phyloP scores from a whole-genome alignment of 1,139 yeast genomes.

The Yamadazyma taylorii region DNA sequence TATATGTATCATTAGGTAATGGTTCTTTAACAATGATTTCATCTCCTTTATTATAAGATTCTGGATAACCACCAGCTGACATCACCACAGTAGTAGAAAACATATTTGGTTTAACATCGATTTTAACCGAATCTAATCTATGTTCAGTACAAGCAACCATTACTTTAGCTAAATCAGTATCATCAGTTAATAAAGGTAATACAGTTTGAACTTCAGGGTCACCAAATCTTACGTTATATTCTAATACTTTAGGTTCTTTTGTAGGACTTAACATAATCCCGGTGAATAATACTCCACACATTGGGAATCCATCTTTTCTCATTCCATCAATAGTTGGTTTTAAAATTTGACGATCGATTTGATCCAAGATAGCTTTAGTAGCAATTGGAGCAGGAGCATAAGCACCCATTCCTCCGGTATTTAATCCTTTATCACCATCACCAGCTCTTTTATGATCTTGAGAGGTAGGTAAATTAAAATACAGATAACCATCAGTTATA shows the following conservation, averaged over 20 bases:
- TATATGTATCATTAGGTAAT: slow-evolving; percentile 55
- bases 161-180: slow-evolving; percentile 88
- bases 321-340: slow-evolving; percentile 95
- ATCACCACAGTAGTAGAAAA: slow-evolving; percentile 91
- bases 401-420: slow-evolving; percentile 99
- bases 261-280: slow-evolving; percentile 85
- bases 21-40: slow-evolving; percentile 60
- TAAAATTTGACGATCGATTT: slow-evolving; percentile 71
- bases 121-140: slow-evolving; percentile 80
- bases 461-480: slow-evolving; percentile 91
- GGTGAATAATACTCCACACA: slow-evolving; percentile 95
- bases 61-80: slow-evolving; percentile 98
- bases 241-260: slow-evolving; percentile 89
- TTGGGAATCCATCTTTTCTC: slow-evolving; percentile 94
- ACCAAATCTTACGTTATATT: slow-evolving; percentile 96
- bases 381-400: slow-evolving; percentile 97
- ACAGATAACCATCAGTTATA: slow-evolving; percentile 90
- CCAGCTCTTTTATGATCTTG: slow-evolving; percentile 98
- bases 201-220: slow-evolving; percentile 99
- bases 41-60: slow-evolving; percentile 81
- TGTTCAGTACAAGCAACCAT: slow-evolving; percentile 94
- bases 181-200: slow-evolving; percentile 76
- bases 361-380: slow-evolving; percentile 62
- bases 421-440: slow-evolving; percentile 89
- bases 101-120: slow-evolving; percentile 58